Conservation (phyloP, 352 stramenopile genomes). For the Phytophthora kernoviae region DNA sequence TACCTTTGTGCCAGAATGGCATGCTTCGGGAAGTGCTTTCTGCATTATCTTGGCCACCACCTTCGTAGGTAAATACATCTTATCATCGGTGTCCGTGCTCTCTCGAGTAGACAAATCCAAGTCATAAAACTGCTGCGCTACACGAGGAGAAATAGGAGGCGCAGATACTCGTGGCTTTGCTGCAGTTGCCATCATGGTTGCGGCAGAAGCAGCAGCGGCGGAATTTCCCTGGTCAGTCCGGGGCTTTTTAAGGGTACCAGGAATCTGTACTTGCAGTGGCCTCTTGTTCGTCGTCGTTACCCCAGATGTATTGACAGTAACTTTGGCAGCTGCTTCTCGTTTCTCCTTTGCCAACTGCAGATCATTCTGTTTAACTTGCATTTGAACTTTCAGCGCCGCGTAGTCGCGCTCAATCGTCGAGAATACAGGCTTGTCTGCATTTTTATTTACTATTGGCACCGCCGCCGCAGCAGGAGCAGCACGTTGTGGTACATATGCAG, state of each 20-base stretch:
- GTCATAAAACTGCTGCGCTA: constrained; percentile 74
- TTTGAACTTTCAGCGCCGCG: constrained; percentile 60
- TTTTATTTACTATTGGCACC: constrained; percentile 4
- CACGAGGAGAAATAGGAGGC: constrained; percentile 50
- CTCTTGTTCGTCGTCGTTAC: constrained; percentile 29
- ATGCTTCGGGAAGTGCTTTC: constrained; percentile 37
- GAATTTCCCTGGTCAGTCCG: constrained; percentile 6
- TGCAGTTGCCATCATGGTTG: neutral
- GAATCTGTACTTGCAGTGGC: constrained; percentile 30
- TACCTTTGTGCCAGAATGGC: constrained; percentile 2
- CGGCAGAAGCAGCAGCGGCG: neutral
- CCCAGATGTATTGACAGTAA: constrained; percentile 15
- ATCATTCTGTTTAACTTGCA: constrained; percentile 54
- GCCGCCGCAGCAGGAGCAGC: neutral
- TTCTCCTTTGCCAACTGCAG: constrained; percentile 32
- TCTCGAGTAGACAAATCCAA: constrained; percentile 60
- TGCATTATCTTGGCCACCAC: constrained; percentile 81
- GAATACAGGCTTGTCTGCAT: constrained; percentile 24
- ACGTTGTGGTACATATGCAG: constrained; percentile 1
- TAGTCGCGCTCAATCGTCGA: constrained; percentile 60
- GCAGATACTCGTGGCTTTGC: constrained; percentile 13
- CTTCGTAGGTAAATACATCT: constrained; percentile 78
- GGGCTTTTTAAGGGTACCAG: constrained; percentile 29
- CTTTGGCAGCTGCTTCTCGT: constrained; percentile 23
- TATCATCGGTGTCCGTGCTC: constrained; percentile 70